Evolutionary conservation across 1,284 basidiomycete genomes (phyloP), one percentile per base, ranked within the genome.

Genomic region (Apiotrichum gracile): DNA sequence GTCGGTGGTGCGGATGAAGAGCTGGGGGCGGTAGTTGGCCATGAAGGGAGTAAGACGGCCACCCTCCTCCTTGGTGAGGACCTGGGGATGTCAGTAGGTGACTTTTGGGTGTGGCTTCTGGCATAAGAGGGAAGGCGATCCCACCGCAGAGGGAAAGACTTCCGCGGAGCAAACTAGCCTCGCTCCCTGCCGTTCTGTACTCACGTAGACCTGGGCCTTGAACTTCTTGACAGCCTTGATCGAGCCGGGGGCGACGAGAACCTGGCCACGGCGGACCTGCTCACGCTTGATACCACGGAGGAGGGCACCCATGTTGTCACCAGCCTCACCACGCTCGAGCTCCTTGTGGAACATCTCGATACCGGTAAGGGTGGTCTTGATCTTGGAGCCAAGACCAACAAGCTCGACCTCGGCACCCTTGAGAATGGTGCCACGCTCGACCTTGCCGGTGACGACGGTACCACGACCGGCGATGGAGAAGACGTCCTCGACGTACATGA

Each of bases 271-370:
- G 64, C 83, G 83, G 72, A 99, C 79, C 77, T 98, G 92, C 75
- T 98, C 96, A 64, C 94, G 87, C 81, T 97, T 97, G 75, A 97
- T 80, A 76, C 96, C 93, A 78, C 96, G 91, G 51, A 99, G 85
- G 44, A 99, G 81, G 55, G 88, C 90, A 68, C 96, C 96, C 91
- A 97, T 97, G 82, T 98, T 98, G 79, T 99, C 96, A 72, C 96
- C 96, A 63, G 96, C 94, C 77, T 97, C 91, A 61, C 91, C 94
- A 57, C 92, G 85, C 52, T 98, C 96, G 58, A 99, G 84, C 79
- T 99, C 96, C 81, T 97, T 97, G 82, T 97, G 93, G 86, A 98
- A 98, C 90, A 97, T 97, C 78, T 98, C 94, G 70, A 97, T 92
- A 65, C 93, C 93, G 64, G 93, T 99, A 54, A 99, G 79, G 31